These are phyloP conservation scores for Fusarium paranaense DNA, from an alignment of 2,329 filamentous ascomycete genomes.

Conservation along the genomic window DNA sequence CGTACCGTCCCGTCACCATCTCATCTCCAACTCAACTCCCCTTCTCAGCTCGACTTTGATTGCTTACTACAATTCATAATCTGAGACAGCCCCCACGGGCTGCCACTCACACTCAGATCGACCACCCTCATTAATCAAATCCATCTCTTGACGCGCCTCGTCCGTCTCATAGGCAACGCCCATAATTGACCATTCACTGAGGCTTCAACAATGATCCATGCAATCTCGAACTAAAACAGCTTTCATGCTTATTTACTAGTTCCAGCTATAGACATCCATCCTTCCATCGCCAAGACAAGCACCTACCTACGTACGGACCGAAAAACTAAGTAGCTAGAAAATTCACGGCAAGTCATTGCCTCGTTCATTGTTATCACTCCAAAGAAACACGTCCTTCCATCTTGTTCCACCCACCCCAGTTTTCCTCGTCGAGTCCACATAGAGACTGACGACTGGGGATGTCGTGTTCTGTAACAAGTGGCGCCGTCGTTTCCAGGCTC, in stretches of 20 bases:
- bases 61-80: background rate
- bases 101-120: conserved; percentile 14
- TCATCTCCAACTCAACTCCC: background rate
- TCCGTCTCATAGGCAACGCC: conserved; percentile 5
- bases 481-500: conserved; percentile 24
- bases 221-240: conserved; percentile 19
- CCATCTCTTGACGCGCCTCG: background rate
- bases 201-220: background rate
- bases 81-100: conserved; percentile 7
- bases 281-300: conserved; percentile 25
- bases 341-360: conserved; percentile 29
- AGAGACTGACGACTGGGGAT: background rate
- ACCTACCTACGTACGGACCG: conserved; percentile 10
- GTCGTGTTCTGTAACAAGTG: conserved; percentile 37
- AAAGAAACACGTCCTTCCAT: background rate
- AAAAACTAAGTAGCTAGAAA: conserved; percentile 19
- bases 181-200: background rate
- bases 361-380: conserved; percentile 13
- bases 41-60: background rate
- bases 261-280: conserved; percentile 33
- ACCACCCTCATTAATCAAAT: background rate
- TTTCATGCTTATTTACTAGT: conserved; percentile 40
- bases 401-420: conserved; percentile 29
- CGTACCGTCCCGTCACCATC: background rate
- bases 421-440: conserved; percentile 26